These are phyloP conservation scores for Kwoniella sp. DNA, from an alignment of 768 basidiomycete species.

Conservation along the genomic window DNA sequence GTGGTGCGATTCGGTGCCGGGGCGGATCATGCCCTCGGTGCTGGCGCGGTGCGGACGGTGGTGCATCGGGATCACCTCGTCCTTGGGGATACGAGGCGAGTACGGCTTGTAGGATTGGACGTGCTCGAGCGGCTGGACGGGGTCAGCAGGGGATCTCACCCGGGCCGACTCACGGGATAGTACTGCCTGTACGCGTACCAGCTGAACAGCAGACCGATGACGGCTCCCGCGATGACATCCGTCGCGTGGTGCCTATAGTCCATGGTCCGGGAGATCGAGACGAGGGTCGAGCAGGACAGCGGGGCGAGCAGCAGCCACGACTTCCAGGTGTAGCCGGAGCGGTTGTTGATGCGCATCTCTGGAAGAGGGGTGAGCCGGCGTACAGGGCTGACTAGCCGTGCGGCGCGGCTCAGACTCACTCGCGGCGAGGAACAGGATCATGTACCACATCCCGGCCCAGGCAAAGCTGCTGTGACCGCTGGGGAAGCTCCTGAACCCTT, in stretches of 20 bases:
- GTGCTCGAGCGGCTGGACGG: slow-evolving; percentile 18
- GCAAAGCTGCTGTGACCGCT: slow-evolving; percentile 44
- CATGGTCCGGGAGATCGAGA: slow-evolving; percentile 45
- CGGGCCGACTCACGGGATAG: slow-evolving; percentile 33
- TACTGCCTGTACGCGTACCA: slow-evolving; percentile 47
- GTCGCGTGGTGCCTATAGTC: slow-evolving; percentile 46
- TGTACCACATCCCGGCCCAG: slow-evolving; percentile 48
- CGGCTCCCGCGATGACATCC: slow-evolving; percentile 45
- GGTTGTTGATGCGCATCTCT: slow-evolving; percentile 40
- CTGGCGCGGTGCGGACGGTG: slow-evolving; percentile 6
- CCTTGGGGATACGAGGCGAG: slow-evolving; percentile 33
- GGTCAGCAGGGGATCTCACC: not conserved
- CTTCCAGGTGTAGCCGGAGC: slow-evolving; percentile 42
- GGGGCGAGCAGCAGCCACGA: slow-evolving; percentile 47
- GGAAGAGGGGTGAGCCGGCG: not conserved
- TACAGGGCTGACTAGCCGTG: not conserved
- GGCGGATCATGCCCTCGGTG: slow-evolving; percentile 5
- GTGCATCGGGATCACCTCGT: slow-evolving; percentile 21
- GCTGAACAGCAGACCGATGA: slow-evolving; percentile 35
- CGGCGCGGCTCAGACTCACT: slow-evolving; percentile 26
- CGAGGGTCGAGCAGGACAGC: slow-evolving; percentile 30
- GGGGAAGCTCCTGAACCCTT: slow-evolving; percentile 47
- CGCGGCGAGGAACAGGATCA: slow-evolving; percentile 37
- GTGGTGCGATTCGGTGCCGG: not conserved
- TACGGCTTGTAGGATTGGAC: slow-evolving; percentile 37